These are phyloP conservation scores for Ogataea nonfermentans DNA, from an alignment of 805 yeast genomes.

Conservation along the genomic window DNA sequence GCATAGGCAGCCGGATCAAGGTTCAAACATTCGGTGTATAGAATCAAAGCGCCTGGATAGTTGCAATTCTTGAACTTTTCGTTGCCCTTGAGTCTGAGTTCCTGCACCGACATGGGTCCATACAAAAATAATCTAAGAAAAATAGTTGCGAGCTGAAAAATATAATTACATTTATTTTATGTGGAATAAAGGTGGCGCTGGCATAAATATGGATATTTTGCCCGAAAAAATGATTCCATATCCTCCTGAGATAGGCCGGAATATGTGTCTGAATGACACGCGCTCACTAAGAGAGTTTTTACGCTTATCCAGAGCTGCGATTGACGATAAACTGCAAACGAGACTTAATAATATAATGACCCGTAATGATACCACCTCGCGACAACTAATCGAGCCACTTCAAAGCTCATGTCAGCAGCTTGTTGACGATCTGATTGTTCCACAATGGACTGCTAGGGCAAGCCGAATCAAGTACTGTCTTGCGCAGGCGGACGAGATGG, in stretches of 20 bases:
- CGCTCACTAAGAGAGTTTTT: constrained; percentile 38
- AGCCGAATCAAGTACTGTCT: constrained; percentile 43
- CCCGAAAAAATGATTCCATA: constrained; percentile 26
- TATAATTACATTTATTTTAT: not conserved
- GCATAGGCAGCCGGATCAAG: constrained; percentile 34
- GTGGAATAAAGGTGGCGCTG: constrained; percentile 4
- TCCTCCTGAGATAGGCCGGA: constrained; percentile 28
- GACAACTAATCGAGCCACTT: constrained; percentile 24
- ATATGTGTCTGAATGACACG: constrained; percentile 33
- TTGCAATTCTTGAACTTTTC: constrained; percentile 26
- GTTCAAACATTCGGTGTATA: constrained; percentile 37
- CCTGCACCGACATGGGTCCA: constrained; percentile 12
- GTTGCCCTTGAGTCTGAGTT: constrained; percentile 30
- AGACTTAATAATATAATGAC: constrained; percentile 40
- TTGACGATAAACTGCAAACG: constrained; percentile 48
- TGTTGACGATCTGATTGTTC: constrained; percentile 37
- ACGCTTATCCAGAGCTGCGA: constrained; percentile 34
- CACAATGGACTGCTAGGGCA: constrained; percentile 46
- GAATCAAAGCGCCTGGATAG: constrained; percentile 35
- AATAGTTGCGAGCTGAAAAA: not conserved
- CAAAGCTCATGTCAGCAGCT: constrained; percentile 36
- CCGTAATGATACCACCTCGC: constrained; percentile 25
- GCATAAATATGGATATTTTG: constrained; percentile 18
- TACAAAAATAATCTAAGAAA: not conserved
- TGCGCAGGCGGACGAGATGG: constrained; percentile 31